Evolutionary conservation across 306 rosid genomes (phyloP), one percentile per base, ranked within the genome.

Genomic region (Vigna reflexopilosa): DNA sequence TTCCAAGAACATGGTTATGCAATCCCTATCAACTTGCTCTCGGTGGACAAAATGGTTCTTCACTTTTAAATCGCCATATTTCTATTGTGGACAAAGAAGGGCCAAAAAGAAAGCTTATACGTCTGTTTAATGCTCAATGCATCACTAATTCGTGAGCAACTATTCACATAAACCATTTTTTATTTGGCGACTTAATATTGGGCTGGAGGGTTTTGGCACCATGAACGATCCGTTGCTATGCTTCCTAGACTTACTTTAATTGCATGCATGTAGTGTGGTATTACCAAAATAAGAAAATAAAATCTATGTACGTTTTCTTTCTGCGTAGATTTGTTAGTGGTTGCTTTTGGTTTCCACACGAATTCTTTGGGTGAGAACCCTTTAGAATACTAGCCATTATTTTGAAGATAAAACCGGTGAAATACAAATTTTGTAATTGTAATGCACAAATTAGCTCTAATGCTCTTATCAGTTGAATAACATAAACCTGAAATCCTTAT

Each of bases 1-100:
- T 77, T 74, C 78, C 67, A 26, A 52, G 66, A 80, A 66, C 83
- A 68, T 63, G 78, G 57, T 69, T 72, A 36, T 77, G 55, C 68
- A 77, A 74, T 70, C 67, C 14, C 70, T 44, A 76, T 80, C 81
- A 76, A 50, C 48, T 62, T 36, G 19, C 15, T 48, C 54, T 72
- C 70, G 74, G 80, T 64, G 67, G 76, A 71, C 67, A 47, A 82
- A 26, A 76, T 47, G 70, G 30, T 16, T 40, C 24, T 64, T 44
- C 73, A 49, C 54, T 74, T 72, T 64, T 83, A 48, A 62, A 54
- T 67, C 69, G 45, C 49, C 54, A 36, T 17, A 40, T 80, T 47
- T 40, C 20, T 57, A 38, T 28, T 83, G 49, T 55, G 17, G 69
- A 71, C 69, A 48, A 63, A 56, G 20, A 34, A 59, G 72, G 42